Evolutionary conservation across 345 rosid genomes (phyloP), one percentile per base, ranked within the genome.

Genomic region (Dipteronia sinensis): DNA sequence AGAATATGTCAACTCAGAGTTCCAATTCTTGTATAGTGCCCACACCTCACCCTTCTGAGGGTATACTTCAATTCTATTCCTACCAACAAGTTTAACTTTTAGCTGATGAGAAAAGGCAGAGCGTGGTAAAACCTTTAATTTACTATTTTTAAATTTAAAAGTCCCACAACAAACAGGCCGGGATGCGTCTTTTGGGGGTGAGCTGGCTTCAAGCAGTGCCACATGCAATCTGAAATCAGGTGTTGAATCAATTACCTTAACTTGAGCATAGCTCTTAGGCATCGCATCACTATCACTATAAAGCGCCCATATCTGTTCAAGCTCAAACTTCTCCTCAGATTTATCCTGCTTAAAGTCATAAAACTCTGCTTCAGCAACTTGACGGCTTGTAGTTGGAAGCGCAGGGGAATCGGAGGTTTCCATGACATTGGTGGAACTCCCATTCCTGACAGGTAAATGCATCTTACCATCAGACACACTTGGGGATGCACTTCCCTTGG

Each of bases 21-120:
- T 74, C 82, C 83, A 72, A 71, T 68, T 80, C 85, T 72, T 85
- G 77, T 83, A 84, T 34, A 86, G 11, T n/a, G 94, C 91, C 94
- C 91, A 91, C 29, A 90, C 72, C 86, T 89, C 87, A 23, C 86
- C 92, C 73, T 84, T 72, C 53, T 77, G 79, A 2, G 93, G 92
- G 67, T 74, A 83, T 46, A 89, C 71, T 73, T 83, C 83, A 59
- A 63, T 83, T 72, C 59, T 79, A 71, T 59, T 34, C 73, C 29
- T 72, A 11, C 77, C 80, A 31, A 34, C 13, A 25, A 55, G 6
- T 63, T 73, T 75, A 5, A 85, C 89, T 44, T 73, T 77, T 49
- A 84, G 69, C 70, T 56, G 73, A 78, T 90, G 93, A 40, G 95
- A 91, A 76, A 91, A 85, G 47, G 65, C 73, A 67, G 78, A 61